phyloP scores from a whole-genome alignment of 2,329 filamentous ascomycete genomes.

The Zalaria obscura region DNA sequence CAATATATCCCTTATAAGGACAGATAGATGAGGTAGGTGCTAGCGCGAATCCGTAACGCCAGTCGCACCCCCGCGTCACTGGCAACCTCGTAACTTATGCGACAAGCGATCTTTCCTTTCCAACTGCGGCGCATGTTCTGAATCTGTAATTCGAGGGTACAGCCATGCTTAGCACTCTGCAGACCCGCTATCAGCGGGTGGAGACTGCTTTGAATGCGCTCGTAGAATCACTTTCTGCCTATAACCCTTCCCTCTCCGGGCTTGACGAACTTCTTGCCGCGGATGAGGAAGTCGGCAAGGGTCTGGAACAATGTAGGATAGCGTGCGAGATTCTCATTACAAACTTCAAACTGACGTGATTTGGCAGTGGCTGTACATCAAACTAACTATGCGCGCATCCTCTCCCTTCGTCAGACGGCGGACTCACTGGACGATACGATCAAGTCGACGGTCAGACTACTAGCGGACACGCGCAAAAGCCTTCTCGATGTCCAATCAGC shows the following conservation, averaged over 20 bases:
- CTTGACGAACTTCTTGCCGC: conserved; percentile 57
- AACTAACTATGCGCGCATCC: conserved; percentile 55
- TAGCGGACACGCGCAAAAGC: conserved; percentile 60
- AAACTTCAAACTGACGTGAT: no score
- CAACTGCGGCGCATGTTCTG: no score
- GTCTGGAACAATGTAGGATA: conserved; percentile 48
- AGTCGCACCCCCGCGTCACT: no score
- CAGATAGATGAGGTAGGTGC: no score
- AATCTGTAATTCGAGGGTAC: neutral
- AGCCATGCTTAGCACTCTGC: conserved; percentile 27
- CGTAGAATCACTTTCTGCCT: conserved; percentile 68
- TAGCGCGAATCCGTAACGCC: no score
- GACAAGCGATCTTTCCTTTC: no score
- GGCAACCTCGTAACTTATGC: no score
- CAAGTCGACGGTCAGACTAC: conserved; percentile 52
- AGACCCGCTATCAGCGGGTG: conserved; percentile 29
- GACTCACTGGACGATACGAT: conserved; percentile 56
- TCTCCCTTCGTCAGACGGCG: conserved; percentile 52
- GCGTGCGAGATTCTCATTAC: no score
- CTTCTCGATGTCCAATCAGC: conserved; percentile 43
- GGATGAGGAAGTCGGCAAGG: conserved; percentile 51
- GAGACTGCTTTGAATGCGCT: conserved; percentile 45
- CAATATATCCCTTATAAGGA: no score
- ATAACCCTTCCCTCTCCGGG: conserved; percentile 57
- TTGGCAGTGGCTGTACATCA: conserved; percentile 56